Evolutionary conservation across 805 yeast species (phyloP).

Genomic region (Candida manassasensis): DNA sequence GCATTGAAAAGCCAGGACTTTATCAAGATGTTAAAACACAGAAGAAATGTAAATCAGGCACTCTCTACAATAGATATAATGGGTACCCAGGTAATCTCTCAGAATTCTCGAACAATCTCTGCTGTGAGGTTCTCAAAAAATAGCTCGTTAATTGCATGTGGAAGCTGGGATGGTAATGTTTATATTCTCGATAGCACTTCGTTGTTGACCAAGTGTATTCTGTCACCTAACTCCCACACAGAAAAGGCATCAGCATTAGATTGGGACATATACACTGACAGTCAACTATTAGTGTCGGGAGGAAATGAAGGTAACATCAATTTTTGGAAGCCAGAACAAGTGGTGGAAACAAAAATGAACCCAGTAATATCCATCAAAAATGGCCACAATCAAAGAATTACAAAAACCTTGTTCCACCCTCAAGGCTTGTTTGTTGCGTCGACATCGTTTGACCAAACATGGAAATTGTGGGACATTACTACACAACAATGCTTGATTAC

Average conservation of each 20-base stretch:
- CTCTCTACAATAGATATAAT: constrained; percentile 37
- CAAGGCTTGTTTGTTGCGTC: constrained; percentile 50
- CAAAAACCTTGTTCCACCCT: constrained; percentile 64
- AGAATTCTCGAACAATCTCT: constrained; percentile 65
- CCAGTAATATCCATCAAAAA: constrained; percentile 16
- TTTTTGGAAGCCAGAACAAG: constrained; percentile 21
- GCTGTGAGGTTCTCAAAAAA: constrained; percentile 43
- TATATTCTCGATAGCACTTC: constrained; percentile 42
- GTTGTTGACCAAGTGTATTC: constrained; percentile 23
- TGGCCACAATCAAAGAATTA: constrained; percentile 50
- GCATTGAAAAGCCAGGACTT: constrained; percentile 29
- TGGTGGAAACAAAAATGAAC: constrained; percentile 7
- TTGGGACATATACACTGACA: constrained; percentile 45
- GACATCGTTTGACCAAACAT: constrained; percentile 79
- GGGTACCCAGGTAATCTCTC: constrained; percentile 64
- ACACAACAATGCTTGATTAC: constrained; percentile 41
- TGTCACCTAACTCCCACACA: constrained; percentile 40
- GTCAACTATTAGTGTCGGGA: constrained; percentile 24
- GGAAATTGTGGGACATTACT: constrained; percentile 81
- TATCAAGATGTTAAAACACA: constrained; percentile 37
- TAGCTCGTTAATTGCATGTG: constrained; percentile 47
- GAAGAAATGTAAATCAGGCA: constrained; percentile 39
- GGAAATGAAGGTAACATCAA: constrained; percentile 36
- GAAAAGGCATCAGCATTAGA: constrained; percentile 71
- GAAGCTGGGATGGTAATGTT: constrained; percentile 81